Conservation (phyloP, 129 eudicot genomes). For the Lactuca saligna region DNA sequence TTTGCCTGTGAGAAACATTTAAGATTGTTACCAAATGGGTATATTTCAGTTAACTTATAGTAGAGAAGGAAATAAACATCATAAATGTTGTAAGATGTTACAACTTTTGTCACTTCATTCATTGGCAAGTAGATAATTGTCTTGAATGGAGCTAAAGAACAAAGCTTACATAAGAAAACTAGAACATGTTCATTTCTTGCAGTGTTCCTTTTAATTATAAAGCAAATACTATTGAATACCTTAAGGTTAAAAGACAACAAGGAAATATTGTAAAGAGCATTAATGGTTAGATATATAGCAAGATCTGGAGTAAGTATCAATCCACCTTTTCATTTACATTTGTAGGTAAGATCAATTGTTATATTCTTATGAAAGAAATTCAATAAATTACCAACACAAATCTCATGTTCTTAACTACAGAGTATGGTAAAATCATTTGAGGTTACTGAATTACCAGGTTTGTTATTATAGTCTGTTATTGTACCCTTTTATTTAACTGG, state of each 20-base stretch:
- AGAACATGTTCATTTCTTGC: too few relatives aligned
- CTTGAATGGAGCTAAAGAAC: too few relatives aligned
- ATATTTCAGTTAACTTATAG: too few relatives aligned
- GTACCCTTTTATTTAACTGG: slow-evolving; percentile 11
- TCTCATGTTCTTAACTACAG: slow-evolving; percentile 40
- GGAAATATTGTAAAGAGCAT: background rate
- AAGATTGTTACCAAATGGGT: too few relatives aligned
- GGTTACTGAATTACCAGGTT: slow-evolving; percentile 87
- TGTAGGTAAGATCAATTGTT: slow-evolving; percentile 12
- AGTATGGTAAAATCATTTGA: slow-evolving; percentile 78
- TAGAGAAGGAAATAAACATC: too few relatives aligned
- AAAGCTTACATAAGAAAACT: too few relatives aligned
- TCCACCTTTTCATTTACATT: slow-evolving; percentile 10
- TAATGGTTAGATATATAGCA: slow-evolving; percentile 7
- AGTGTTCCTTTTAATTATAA: too few relatives aligned
- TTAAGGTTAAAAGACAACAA: background rate
- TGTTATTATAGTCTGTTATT: slow-evolving; percentile 10
- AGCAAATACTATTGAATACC: too few relatives aligned
- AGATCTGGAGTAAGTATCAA: slow-evolving; percentile 1
- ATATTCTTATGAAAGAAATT: slow-evolving; percentile 2
- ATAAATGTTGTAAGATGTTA: too few relatives aligned
- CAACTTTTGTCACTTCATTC: too few relatives aligned
- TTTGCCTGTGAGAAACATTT: too few relatives aligned
- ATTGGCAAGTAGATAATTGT: too few relatives aligned
- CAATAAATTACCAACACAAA: background rate